Conservation (phyloP, 1,284 basidiomycete genomes). For the Moesziomyces sp. region DNA sequence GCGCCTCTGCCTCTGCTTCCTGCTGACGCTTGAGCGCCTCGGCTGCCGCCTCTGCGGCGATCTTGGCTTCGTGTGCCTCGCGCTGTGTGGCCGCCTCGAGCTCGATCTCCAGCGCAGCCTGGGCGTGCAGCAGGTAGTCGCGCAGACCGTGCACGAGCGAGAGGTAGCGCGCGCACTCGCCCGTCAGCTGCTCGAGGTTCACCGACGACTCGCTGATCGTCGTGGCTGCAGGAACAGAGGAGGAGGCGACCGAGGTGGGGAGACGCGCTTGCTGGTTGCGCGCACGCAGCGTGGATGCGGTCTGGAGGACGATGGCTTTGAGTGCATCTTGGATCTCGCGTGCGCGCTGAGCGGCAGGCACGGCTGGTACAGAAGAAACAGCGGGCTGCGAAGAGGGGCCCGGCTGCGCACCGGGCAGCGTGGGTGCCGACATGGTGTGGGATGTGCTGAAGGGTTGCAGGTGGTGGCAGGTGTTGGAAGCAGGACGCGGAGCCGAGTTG, state of each 20-base stretch:
- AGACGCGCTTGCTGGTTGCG: slow-evolving; percentile 36
- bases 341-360: slow-evolving; percentile 20
- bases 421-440: slow-evolving; percentile 20
- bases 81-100: slow-evolving; percentile 42
- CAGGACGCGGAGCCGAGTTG: slow-evolving; percentile 17
- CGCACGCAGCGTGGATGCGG: slow-evolving; percentile 40
- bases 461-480: background rate
- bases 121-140: slow-evolving; percentile 44
- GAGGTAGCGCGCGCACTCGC: slow-evolving; percentile 38
- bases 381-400: slow-evolving; percentile 4
- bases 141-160: slow-evolving; percentile 37
- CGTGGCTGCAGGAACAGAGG: slow-evolving; percentile 12
- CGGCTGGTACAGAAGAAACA: background rate
- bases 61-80: slow-evolving; percentile 33
- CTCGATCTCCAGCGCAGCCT: slow-evolving; percentile 44
- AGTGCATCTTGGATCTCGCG: slow-evolving; percentile 38
- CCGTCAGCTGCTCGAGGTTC: slow-evolving; percentile 28
- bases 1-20: slow-evolving; percentile 16
- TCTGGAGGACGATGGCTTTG: slow-evolving; percentile 43
- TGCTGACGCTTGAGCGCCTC: slow-evolving; percentile 29
- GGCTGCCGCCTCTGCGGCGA: slow-evolving; percentile 29
- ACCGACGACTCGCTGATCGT: slow-evolving; percentile 17
- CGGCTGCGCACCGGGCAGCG: slow-evolving; percentile 12
- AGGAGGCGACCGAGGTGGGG: slow-evolving; percentile 7
- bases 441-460: background rate